Evolutionary conservation across 2,329 filamentous ascomycete genomes (phyloP).

Genomic region (Corniculantispora saksenae): DNA sequence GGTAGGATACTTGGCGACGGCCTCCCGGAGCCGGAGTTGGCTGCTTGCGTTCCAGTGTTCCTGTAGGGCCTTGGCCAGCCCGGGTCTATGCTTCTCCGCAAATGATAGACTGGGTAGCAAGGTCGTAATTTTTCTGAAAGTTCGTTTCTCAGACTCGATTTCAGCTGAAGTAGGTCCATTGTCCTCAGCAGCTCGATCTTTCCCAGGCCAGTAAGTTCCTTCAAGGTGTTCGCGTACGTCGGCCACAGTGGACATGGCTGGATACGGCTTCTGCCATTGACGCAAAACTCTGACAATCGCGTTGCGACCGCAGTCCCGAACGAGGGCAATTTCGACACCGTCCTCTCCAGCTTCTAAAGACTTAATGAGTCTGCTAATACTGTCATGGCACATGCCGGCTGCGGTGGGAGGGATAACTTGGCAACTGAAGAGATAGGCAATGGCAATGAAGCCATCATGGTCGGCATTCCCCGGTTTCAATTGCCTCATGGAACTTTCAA

Average conservation of each 20-base stretch:
- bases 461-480: background rate
- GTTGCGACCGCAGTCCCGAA: background rate
- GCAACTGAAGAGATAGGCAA: slow-evolving; percentile 26
- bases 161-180: background rate
- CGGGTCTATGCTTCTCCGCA: background rate
- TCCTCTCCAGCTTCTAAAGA: slow-evolving; percentile 20
- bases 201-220: background rate
- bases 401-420: slow-evolving; percentile 25
- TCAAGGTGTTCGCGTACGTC: slow-evolving; percentile 15
- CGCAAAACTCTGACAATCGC: slow-evolving; percentile 20
- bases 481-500: background rate
- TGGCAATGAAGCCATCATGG: slow-evolving; percentile 21
- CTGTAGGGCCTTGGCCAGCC: background rate
- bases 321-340: background rate
- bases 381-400: slow-evolving; percentile 21
- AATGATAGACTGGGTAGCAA: background rate
- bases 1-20: slow-evolving; percentile 22
- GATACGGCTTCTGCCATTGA: slow-evolving; percentile 18
- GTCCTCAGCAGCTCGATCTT: background rate
- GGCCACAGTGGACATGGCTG: background rate
- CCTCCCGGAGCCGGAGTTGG: slow-evolving; percentile 19
- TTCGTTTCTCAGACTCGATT: background rate
- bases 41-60: slow-evolving; percentile 22
- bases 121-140: background rate
- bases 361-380: slow-evolving; percentile 23